phyloP scores from a whole-genome alignment of 2,329 filamentous ascomycete genomes.

The Botrytis squamosa region DNA sequence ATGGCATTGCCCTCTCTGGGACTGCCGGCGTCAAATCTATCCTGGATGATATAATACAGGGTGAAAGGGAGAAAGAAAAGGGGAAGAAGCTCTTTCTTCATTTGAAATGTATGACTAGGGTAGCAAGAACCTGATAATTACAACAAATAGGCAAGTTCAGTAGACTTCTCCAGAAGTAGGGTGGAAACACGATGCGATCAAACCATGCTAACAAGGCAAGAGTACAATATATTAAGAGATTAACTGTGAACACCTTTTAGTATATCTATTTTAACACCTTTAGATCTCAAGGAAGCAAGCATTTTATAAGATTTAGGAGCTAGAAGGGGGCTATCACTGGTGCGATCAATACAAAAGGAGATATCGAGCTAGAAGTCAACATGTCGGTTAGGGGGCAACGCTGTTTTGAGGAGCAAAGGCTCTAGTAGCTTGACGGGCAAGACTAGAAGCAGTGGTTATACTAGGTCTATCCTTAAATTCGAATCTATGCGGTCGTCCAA shows the following conservation, averaged over 20 bases:
- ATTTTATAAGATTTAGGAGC: neutral
- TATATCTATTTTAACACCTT: neutral
- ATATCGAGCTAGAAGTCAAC: neutral
- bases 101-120: neutral
- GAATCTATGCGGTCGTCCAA: neutral
- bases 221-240: neutral
- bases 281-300: neutral
- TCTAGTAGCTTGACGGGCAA: neutral
- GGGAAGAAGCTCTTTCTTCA: neutral
- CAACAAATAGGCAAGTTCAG: neutral
- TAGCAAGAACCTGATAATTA: neutral
- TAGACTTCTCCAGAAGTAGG: neutral
- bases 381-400: neutral
- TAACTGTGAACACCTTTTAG: neutral
- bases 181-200: neutral
- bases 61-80: neutral
- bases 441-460: neutral
- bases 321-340: neutral
- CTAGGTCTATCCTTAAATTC: neutral
- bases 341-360: neutral
- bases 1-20: neutral
- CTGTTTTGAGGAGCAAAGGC: neutral
- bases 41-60: neutral
- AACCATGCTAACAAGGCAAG: neutral
- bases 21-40: neutral